These are phyloP conservation scores for Phytophthora gonapodyides DNA, from an alignment of 352 stramenopile genomes.

Conservation along the genomic window DNA sequence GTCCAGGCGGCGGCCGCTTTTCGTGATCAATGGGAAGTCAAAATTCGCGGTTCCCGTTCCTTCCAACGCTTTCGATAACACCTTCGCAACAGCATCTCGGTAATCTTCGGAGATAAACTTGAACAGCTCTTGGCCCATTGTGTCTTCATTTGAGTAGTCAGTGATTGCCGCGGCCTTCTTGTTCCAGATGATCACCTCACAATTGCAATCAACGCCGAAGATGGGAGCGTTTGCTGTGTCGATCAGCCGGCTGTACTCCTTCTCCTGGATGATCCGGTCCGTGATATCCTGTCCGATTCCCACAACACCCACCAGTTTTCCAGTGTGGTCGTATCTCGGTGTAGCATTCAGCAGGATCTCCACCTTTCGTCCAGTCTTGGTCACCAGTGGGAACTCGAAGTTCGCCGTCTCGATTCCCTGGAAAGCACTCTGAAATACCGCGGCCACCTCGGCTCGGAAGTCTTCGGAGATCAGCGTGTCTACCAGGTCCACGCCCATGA, in stretches of 20 bases:
- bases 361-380: slow-evolving; percentile 56
- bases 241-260: slow-evolving; percentile 68
- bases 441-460: slow-evolving; percentile 44
- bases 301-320: slow-evolving; percentile 56
- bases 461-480: slow-evolving; percentile 72
- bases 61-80: slow-evolving; percentile 59
- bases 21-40: slow-evolving; percentile 75
- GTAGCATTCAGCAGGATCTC: slow-evolving; percentile 61
- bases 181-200: slow-evolving; percentile 87
- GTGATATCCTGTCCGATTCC: slow-evolving; percentile 68
- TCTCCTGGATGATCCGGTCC: slow-evolving; percentile 63
- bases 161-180: slow-evolving; percentile 83
- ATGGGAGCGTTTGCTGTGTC: slow-evolving; percentile 74
- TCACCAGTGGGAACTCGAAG: slow-evolving; percentile 63
- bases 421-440: slow-evolving; percentile 57
- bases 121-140: slow-evolving; percentile 64
- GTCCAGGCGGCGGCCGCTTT: slow-evolving; percentile 50
- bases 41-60: slow-evolving; percentile 71
- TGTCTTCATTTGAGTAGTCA: slow-evolving; percentile 85
- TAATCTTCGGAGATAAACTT: slow-evolving; percentile 74
- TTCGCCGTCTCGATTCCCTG: slow-evolving; percentile 59
- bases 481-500: slow-evolving; percentile 83
- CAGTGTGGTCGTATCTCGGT: slow-evolving; percentile 51
- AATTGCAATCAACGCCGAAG: slow-evolving; percentile 66
- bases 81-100: slow-evolving; percentile 55